These are phyloP conservation scores for Polytrichum formosum DNA, from an alignment of 225 moss, liverwort and hornwort genomes.

Conservation along the genomic window DNA sequence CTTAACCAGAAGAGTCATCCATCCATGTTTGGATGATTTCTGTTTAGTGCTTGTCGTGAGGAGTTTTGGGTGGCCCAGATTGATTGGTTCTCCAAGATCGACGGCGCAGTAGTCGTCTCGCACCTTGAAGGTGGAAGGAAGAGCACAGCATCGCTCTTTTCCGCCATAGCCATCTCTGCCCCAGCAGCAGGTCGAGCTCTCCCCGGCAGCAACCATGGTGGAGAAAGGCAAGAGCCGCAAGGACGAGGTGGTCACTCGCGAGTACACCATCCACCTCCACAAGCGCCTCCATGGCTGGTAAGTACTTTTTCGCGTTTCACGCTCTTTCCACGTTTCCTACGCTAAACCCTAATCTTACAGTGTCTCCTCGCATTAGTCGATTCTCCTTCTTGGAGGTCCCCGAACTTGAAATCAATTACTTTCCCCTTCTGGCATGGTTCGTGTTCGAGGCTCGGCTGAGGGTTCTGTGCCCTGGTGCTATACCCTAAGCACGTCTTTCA, in stretches of 20 bases:
- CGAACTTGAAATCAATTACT: background rate
- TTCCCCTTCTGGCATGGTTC: background rate
- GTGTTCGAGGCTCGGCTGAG: background rate
- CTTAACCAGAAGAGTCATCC: too few species aligned
- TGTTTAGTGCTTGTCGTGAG: too few species aligned
- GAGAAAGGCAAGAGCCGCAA: constrained; percentile 21
- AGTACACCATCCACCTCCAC: constrained; percentile 16
- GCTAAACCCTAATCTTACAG: constrained; percentile 4
- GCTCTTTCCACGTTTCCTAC: background rate
- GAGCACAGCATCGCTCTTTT: background rate
- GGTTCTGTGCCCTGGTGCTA: background rate
- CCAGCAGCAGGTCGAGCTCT: background rate
- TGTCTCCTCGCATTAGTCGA: background rate
- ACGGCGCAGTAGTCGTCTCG: constrained; percentile 7
- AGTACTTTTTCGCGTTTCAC: too few species aligned
- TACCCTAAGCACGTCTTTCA: background rate
- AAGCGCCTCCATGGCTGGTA: constrained; percentile 22
- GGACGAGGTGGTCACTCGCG: constrained; percentile 22
- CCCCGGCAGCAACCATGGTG: constrained; percentile 9
- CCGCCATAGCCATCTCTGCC: constrained; percentile 8
- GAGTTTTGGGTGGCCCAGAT: background rate
- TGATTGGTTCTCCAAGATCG: background rate
- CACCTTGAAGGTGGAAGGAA: background rate
- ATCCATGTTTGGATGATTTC: too few species aligned
- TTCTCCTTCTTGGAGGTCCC: background rate